Conservation (phyloP, 2,329 filamentous ascomycete species). For the Acrodontium crateriforme region DNA sequence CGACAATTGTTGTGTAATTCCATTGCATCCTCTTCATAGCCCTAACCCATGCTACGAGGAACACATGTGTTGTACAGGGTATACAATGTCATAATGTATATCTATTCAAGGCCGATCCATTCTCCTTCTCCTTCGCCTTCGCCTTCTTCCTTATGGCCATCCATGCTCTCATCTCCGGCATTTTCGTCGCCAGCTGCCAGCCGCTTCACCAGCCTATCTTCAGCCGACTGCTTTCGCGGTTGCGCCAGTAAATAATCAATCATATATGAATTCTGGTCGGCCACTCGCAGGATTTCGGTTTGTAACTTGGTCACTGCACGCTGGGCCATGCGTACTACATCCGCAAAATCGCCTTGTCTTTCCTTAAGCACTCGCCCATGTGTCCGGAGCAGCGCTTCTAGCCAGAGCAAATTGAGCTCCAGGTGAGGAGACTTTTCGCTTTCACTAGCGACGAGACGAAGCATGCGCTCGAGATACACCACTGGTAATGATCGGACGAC, state of each 20-base stretch:
- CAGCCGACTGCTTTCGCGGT: slow-evolving; percentile 8
- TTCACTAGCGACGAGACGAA: slow-evolving; percentile 78
- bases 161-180: slow-evolving; percentile 20
- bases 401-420: slow-evolving; percentile 89
- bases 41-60: slow-evolving; percentile 19
- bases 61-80: no score
- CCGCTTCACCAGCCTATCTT: slow-evolving; percentile 6
- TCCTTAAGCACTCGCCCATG: slow-evolving; percentile 80
- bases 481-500: slow-evolving; percentile 67
- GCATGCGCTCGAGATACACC: slow-evolving; percentile 72
- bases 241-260: slow-evolving; percentile 61
- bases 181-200: slow-evolving; percentile 8
- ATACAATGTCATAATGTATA: no score
- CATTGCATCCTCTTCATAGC: slow-evolving; percentile 20
- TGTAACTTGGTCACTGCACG: slow-evolving; percentile 68
- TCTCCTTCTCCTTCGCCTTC: slow-evolving; percentile 7
- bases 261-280: slow-evolving; percentile 79
- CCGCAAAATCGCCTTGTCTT: slow-evolving; percentile 62
- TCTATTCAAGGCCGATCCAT: slow-evolving; percentile 3
- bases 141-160: slow-evolving; percentile 15
- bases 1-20: no score
- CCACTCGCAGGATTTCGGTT: slow-evolving; percentile 66
- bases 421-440: slow-evolving; percentile 85
- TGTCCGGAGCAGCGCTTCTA: slow-evolving; percentile 63
- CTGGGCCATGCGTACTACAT: slow-evolving; percentile 72